Base-by-base conservation (phyloP, 2,329 filamentous ascomycete genomes). In the Hypoxylon sp. region DNA sequence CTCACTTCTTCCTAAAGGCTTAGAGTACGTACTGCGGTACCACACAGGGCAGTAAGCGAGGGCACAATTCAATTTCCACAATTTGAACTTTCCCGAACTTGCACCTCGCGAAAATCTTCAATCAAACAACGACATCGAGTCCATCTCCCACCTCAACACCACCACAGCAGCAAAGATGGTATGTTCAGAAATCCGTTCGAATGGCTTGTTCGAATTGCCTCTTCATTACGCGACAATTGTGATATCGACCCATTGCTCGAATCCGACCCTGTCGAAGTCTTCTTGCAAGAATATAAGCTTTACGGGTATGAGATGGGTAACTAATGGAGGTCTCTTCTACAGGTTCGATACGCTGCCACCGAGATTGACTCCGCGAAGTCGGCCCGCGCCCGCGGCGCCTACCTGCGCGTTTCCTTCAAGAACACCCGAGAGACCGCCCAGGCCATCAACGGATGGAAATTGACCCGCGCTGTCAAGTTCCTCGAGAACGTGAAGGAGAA, bases 341-440 rank as follows among this genome's bases (percentile, higher is more conserved):
- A 96, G 94, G 93, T 97, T 88, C 93, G 94, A 85, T 97, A 97
- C 94, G 93, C 93, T 85, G 92, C 92, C 82, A 92, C 90, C 81
- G 88, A 94, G 82, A 95, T 96, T 82, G 87, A 91, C 79, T 85
- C 90, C 83, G 88, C 90, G 78, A 97, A 97, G 90, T 97, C 93
- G 86, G 96, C 96, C 84, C 93, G 95, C 87, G 92, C 95, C 81
- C 94, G 96, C 85, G 96, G 96, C 85, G 94, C 94, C 83, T 99
- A 98, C 89, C 92, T 99, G 79, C 94, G 96, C 82, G 95, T 98
- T 78, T 97, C 93, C 78, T 99, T 97, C 93, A 99, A 99, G 91
- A 99, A 99, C 91, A 99, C 96, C 82, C 94, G 96, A 81, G 96
- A 99, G 89, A 97, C 95, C 76, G 96, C 96, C 74, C 96, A 98